These are phyloP conservation scores for Kwoniella mangroviensis DNA, from an alignment of 768 basidiomycete species.

Conservation along the genomic window DNA sequence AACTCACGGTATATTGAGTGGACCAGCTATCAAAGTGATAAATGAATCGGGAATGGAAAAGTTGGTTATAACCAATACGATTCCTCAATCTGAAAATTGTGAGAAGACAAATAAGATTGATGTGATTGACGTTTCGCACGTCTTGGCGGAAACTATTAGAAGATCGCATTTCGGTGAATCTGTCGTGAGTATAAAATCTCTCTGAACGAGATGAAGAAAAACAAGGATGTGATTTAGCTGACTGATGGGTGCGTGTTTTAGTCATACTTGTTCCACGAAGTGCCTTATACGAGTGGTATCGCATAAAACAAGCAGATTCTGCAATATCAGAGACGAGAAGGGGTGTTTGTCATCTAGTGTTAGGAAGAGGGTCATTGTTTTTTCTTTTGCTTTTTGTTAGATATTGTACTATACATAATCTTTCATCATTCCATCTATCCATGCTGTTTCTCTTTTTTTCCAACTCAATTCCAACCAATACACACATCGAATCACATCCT, in stretches of 20 bases:
- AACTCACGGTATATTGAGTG: conserved; percentile 72
- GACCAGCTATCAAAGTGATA: conserved; percentile 37
- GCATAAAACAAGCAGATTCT: conserved; percentile 2
- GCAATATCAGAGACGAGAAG: background rate
- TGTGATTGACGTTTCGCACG: conserved; percentile 86
- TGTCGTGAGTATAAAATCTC: conserved; percentile 49
- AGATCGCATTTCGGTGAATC: conserved; percentile 61
- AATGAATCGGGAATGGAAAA: conserved; percentile 63
- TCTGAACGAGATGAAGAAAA: too few species aligned
- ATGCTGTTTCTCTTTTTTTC: too few species aligned
- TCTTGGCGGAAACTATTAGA: conserved; percentile 93
- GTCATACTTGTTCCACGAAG: conserved; percentile 58
- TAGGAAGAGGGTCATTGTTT: too few species aligned
- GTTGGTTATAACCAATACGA: conserved; percentile 96
- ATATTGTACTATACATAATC: too few species aligned
- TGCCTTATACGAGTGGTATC: conserved; percentile 48
- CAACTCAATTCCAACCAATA: too few species aligned
- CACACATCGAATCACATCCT: background rate
- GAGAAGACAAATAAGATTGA: conserved; percentile 72
- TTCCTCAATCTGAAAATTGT: conserved; percentile 75
- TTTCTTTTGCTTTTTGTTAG: background rate
- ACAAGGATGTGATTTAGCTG: too few species aligned
- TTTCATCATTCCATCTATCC: too few species aligned
- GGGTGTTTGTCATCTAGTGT: too few species aligned
- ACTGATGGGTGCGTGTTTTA: conserved; percentile 4